A percentile compares a stretch with the other conserved stretches of the same genome.
phyloP scores from a whole-genome alignment of 345 rosid genomes.

The Ceriops tagal region DNA sequence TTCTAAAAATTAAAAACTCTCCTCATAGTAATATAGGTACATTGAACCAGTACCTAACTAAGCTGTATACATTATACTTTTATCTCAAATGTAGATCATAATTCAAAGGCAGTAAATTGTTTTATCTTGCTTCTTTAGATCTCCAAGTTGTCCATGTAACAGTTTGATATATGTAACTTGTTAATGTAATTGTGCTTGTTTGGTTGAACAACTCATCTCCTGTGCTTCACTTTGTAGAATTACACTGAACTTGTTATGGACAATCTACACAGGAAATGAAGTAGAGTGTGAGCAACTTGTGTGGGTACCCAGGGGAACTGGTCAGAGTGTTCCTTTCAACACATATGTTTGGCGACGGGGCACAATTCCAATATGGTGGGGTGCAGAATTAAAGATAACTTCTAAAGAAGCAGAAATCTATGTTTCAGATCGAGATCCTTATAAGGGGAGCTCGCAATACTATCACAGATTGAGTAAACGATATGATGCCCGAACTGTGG shows the following conservation, averaged over 20 bases:
- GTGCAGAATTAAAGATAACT: slow-evolving; percentile 89
- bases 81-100: too few relatives aligned
- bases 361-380: slow-evolving; percentile 99
- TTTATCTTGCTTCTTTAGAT: too few relatives aligned
- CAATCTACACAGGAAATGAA: slow-evolving; percentile 75
- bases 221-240: slow-evolving; percentile 15
- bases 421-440: slow-evolving; percentile 83
- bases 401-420: slow-evolving; percentile 97
- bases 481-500: slow-evolving; percentile 68
- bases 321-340: slow-evolving; percentile 77
- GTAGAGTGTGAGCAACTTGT: slow-evolving; percentile 97
- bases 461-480: slow-evolving; percentile 81
- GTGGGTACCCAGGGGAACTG: slow-evolving; percentile 77
- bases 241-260: slow-evolving; percentile 26
- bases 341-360: slow-evolving; percentile 94
- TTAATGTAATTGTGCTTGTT: neutral
- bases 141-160: neutral
- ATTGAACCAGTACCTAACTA: too few relatives aligned
- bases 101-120: too few relatives aligned
- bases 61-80: too few relatives aligned
- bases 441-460: slow-evolving; percentile 84
- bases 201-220: slow-evolving; percentile 7
- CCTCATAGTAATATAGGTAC: too few relatives aligned
- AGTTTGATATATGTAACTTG: neutral
- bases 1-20: too few relatives aligned